A percentile compares a stretch with the other conserved stretches of the same genome.
phyloP scores from a whole-genome alignment of 1,284 basidiomycete species.

The Cryptococcus amylolentus region DNA sequence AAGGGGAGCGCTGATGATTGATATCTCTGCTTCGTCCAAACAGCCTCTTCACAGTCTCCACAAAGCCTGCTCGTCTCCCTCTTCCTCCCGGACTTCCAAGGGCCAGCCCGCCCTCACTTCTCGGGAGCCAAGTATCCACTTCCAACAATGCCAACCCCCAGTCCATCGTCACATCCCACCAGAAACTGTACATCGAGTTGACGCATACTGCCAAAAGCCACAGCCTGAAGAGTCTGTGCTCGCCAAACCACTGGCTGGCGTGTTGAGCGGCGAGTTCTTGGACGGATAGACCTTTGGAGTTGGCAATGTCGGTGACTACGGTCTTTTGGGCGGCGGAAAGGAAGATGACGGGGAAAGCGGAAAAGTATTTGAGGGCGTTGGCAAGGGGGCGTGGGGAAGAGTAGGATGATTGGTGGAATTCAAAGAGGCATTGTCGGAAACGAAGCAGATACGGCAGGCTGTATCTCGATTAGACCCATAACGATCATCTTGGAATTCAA shows the following conservation, averaged over 20 bases:
- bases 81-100: conserved; percentile 7
- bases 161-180: conserved; percentile 99
- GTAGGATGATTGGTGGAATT: conserved; percentile 69
- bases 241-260: conserved; percentile 63
- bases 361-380: conserved; percentile 95
- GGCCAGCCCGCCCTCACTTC: conserved; percentile 6
- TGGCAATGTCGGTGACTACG: conserved; percentile 59
- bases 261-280: conserved; percentile 46
- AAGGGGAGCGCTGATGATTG: conserved; percentile 43
- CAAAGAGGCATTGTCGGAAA: conserved; percentile 87
- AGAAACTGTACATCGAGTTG: conserved; percentile 94
- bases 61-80: background rate
- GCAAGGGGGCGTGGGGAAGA: conserved; percentile 70
- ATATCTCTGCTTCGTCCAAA: conserved; percentile 3
- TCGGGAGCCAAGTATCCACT: conserved; percentile 45
- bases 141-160: conserved; percentile 86
- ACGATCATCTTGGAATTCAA: background rate
- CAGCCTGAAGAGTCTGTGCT: conserved; percentile 72
- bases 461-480: conserved; percentile 1
- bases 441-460: conserved; percentile 89
- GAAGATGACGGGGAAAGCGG: conserved; percentile 95
- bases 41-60: conserved; percentile 10
- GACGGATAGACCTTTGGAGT: conserved; percentile 53
- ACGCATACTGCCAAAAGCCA: conserved; percentile 82
- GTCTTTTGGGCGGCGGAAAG: conserved; percentile 80